Evolutionary conservation across 1,284 basidiomycete genomes (phyloP).

Genomic region (Microbotryum intermedium): DNA sequence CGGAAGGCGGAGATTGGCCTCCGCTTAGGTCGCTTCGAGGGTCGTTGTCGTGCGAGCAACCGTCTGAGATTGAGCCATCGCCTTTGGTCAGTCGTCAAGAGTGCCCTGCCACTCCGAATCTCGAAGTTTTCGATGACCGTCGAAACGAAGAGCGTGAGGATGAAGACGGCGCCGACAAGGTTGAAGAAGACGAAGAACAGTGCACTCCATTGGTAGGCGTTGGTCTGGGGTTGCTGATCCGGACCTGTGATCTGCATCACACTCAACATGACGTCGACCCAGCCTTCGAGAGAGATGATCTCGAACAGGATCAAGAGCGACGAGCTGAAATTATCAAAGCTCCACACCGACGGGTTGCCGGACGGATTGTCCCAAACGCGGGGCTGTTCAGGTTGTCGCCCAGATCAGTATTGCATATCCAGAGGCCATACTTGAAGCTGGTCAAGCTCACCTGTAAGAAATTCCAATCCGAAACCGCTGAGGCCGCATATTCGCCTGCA

Average conservation of each 20-base stretch:
- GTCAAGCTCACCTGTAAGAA: constrained; percentile 40
- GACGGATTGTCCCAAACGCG: constrained; percentile 83
- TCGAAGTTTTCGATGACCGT: constrained; percentile 78
- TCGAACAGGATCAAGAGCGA: constrained; percentile 91
- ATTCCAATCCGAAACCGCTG: constrained; percentile 48
- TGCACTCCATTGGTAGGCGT: constrained; percentile 69
- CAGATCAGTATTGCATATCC: constrained; percentile 39
- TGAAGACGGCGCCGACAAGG: constrained; percentile 80
- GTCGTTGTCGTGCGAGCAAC: constrained; percentile 75
- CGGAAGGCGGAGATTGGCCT: constrained; percentile 51
- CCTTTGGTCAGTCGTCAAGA: constrained; percentile 76
- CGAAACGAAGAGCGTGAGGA: constrained; percentile 48
- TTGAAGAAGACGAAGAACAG: constrained; percentile 93
- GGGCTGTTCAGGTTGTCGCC: constrained; percentile 46
- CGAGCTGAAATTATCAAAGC: constrained; percentile 79
- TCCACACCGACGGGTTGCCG: constrained; percentile 79
- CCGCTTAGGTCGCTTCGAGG: constrained; percentile 66
- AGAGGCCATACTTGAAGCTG: too few relatives aligned
- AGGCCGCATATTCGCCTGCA: constrained; percentile 57
- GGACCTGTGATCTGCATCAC: constrained; percentile 70
- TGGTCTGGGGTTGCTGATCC: constrained; percentile 60
- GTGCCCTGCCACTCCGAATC: constrained; percentile 70
- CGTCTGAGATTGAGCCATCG: constrained; percentile 94
- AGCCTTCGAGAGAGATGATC: constrained; percentile 88
- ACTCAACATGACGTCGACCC: constrained; percentile 82